These are phyloP conservation scores for Gnetum montanum DNA, from an alignment of 75 land plant genomes.

Conservation along the genomic window DNA sequence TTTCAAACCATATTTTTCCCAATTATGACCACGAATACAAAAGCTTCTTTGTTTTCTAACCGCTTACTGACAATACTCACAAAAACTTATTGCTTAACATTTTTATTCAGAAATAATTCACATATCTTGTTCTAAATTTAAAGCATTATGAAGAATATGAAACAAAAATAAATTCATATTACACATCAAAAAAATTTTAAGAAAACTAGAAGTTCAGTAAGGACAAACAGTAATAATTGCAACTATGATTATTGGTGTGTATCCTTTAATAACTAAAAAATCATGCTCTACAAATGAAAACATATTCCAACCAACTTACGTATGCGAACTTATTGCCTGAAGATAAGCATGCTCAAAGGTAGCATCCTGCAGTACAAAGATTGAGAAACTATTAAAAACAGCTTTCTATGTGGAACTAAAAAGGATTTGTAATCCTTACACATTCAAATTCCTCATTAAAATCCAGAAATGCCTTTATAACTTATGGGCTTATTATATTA, in stretches of 20 bases:
- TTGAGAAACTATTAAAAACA: neutral
- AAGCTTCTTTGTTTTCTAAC: too few relatives aligned
- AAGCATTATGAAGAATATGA: too few relatives aligned
- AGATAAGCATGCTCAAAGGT: conserved; percentile 90
- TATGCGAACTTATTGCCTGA: conserved; percentile 78
- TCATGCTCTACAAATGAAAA: neutral
- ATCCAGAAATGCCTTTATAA: too few relatives aligned
- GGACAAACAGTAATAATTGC: neutral
- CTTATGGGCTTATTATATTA: too few relatives aligned
- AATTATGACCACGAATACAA: too few relatives aligned
- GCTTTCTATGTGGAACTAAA: neutral
- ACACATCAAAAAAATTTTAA: neutral
- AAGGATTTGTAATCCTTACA: neutral
- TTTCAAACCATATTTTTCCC: too few relatives aligned
- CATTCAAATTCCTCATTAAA: neutral
- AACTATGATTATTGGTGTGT: neutral
- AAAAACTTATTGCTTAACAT: too few relatives aligned
- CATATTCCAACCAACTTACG: conserved; percentile 55
- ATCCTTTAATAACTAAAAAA: neutral
- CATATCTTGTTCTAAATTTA: too few relatives aligned
- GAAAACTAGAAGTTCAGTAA: neutral
- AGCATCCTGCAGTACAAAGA: conserved; percentile 53
- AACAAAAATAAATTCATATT: neutral
- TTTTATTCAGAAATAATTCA: too few relatives aligned
- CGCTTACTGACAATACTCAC: too few relatives aligned